Base-by-base conservation (phyloP, 192 early-diverging fungal species). In the Coemansia sp. region DNA sequence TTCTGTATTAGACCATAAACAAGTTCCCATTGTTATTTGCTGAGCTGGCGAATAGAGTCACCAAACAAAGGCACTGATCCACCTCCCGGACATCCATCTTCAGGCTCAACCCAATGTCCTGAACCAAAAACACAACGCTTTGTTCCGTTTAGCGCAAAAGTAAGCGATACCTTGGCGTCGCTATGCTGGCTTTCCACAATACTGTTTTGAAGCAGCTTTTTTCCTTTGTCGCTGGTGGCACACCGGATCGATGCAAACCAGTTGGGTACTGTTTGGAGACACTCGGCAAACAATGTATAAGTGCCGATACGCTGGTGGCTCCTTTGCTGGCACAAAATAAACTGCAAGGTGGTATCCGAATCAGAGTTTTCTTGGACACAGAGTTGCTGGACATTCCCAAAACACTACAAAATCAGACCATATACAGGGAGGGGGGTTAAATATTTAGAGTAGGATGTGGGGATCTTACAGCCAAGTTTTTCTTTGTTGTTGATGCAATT, bases 331-430 rank as follows among this genome's bases (percentile, higher is more conserved):
- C 69, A 73, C 34, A 73, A 43, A 3, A 73, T 38, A 19, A 57
- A 62, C 27, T 73, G 44, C 2, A 73, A 63, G n/a, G 69, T 46
- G 9, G 51, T 47, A 17, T 48, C 47, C 16, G 58, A 3, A 8
- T 47, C 56, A 5, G 56, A 23, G 31, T 73, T 65, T 26, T 73
- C 50, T 45, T 73, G 69, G 7, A 66, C 63, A 19, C 69, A 73
- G 14, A 73, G 63, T 8, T 73, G 69, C 43, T 73, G 69, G 28
- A 73, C 41, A 14, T 73, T 66, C 11, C 58, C 69, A 43, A 65
- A 57, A 8, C 69, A 73, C 69, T 73, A 73, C 44, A 46, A 4
- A 5, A n/a, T n/a, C n/a, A n/a, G n/a, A n/a, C n/a, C n/a, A n/a
- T n/a, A n/a, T n/a, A n/a, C n/a, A n/a, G n/a, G n/a, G n/a, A n/a